These are phyloP conservation scores for Hypsizygus marmoreus DNA, from an alignment of 768 basidiomycete species.

Conservation along the genomic window DNA sequence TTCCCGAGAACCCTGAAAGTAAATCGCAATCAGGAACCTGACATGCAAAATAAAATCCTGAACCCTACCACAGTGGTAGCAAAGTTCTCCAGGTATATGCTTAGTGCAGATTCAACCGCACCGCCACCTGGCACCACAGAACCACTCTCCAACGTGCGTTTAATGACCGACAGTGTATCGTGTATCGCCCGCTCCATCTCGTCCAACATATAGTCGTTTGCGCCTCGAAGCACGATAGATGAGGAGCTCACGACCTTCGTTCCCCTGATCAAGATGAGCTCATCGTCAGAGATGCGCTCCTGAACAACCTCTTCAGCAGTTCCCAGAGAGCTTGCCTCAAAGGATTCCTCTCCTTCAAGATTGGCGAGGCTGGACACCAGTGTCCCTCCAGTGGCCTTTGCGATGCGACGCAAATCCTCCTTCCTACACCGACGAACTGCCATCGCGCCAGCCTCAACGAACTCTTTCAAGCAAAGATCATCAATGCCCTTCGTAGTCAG, in stretches of 20 bases:
- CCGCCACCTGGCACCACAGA: conserved; percentile 96
- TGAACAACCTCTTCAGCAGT: conserved; percentile 94
- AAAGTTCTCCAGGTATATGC: conserved; percentile 98
- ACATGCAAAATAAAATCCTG: neutral
- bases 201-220: conserved; percentile 99
- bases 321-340: conserved; percentile 90
- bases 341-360: conserved; percentile 97
- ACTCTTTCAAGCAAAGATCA: conserved; percentile 97
- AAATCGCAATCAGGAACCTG: conserved; percentile 12
- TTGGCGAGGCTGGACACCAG: conserved; percentile 92
- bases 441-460: conserved; percentile 98
- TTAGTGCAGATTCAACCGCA: conserved; percentile 94
- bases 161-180: conserved; percentile 93
- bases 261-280: conserved; percentile 95
- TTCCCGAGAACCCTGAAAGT: conserved; percentile 87
- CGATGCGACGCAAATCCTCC: conserved; percentile 95
- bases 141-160: conserved; percentile 95
- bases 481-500: conserved; percentile 99
- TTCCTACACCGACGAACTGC: conserved; percentile 97
- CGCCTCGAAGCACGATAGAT: conserved; percentile 92
- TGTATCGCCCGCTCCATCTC: conserved; percentile 99
- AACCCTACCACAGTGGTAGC: conserved; percentile 88
- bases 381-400: conserved; percentile 94
- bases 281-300: conserved; percentile 97
- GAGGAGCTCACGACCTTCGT: conserved; percentile 94